Base-by-base conservation (phyloP, 2,329 filamentous ascomycete genomes). In the Emericellopsis atlantica region DNA sequence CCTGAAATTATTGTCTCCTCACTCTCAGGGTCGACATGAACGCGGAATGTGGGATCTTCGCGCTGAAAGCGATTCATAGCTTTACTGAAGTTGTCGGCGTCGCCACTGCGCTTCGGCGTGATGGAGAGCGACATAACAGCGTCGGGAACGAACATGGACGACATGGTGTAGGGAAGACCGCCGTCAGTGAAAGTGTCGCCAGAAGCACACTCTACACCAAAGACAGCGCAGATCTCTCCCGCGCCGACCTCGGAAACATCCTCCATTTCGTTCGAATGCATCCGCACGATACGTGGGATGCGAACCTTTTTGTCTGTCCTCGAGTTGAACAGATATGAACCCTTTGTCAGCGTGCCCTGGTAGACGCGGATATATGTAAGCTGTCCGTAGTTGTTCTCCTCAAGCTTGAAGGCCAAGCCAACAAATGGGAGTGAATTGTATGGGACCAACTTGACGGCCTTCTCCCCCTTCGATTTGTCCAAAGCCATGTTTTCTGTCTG, bases 241-340 rank as follows among this genome's bases (percentile, higher is more conserved):
- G 92, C 90, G 40, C 89, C 87, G 47, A 98, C 83, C 61, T 95
- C 89, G 42, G 67, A 71, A 24, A 95, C 87, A 56, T 98, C 92
- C 62, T 98, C 92, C 90, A 98, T 95, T 57, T 98, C 92, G 58
- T 96, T 95, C 36, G 89, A 95, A 70, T 98, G 92, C 92, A 98
- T 98, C 47, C 92, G 87, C 46, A 98, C 92, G 54, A 98, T 96
- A 56, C 90, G 84, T 16, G 92, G 92, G 43, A 98, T 82, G 64
- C 93, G 89, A 58, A 98, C 83, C 70, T 90, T 95, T 74, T 95
- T 95, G 62, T 90, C 84, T 48, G 79, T 93, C 51, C 89, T 81
- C 8, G 89, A 89, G 64, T 96, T 98, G 75, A 82, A 95, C 42
- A 98, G 79, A 58, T 89, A 87, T 56, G 82, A 75, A 39, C 89